These are phyloP conservation scores for Lenzites betulinus DNA, from an alignment of 768 basidiomycete species.

Conservation along the genomic window DNA sequence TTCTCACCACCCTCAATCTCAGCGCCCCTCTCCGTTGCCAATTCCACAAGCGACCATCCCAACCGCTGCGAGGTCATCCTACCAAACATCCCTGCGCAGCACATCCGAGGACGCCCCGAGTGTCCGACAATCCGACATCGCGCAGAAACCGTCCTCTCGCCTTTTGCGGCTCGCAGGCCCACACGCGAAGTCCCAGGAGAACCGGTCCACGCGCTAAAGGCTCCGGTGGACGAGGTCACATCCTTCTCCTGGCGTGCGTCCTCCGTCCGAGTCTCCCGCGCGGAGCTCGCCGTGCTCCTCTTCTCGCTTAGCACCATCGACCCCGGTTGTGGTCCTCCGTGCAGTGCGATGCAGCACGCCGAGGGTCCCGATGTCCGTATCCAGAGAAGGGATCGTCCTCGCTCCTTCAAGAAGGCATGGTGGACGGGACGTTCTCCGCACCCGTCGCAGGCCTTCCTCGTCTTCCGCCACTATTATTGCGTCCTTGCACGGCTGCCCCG, in stretches of 20 bases:
- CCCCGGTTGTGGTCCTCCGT: background rate
- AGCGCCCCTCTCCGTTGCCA: background rate
- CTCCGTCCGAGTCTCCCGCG: background rate
- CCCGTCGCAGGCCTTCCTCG: background rate
- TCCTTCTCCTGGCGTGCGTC: background rate
- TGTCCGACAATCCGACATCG: slow-evolving; percentile 13
- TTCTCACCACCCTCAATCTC: background rate
- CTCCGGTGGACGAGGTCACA: slow-evolving; percentile 10
- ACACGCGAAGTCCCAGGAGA: slow-evolving; percentile 17
- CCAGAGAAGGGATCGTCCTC: slow-evolving; percentile 3
- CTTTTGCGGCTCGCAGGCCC: slow-evolving; percentile 7
- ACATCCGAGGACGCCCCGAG: slow-evolving; percentile 18
- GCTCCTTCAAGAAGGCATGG: background rate
- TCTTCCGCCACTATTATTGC: slow-evolving; percentile 8
- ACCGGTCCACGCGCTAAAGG: slow-evolving; percentile 12
- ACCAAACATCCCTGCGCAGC: background rate
- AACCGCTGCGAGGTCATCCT: background rate
- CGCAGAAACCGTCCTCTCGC: background rate
- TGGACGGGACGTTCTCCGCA: slow-evolving; percentile 6
- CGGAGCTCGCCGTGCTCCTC: background rate
- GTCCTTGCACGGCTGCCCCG: background rate
- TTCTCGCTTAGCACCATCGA: background rate
- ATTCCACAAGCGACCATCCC: background rate
- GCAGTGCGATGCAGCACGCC: background rate
- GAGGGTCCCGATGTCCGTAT: slow-evolving; percentile 13